Percentiles rank a stretch among this genome's conserved stretches.
phyloP scores from a whole-genome alignment of 2,329 filamentous ascomycete species.

The Alternaria consortialis region DNA sequence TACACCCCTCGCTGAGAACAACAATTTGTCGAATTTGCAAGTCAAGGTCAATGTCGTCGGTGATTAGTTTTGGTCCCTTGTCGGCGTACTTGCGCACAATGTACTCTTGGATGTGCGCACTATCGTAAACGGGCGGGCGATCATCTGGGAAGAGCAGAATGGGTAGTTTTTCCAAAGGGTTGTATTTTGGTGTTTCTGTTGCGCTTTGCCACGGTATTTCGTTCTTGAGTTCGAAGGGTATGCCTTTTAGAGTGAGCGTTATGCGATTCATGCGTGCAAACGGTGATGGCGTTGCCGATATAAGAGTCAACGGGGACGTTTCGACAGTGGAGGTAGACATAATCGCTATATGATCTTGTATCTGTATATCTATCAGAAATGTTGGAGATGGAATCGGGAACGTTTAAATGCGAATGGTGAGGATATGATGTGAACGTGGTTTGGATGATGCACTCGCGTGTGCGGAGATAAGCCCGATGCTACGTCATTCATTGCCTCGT shows the following conservation, averaged over 20 bases:
- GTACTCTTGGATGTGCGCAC: constrained; percentile 28
- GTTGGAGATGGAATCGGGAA: background rate
- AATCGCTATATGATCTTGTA: background rate
- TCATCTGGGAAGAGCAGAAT: constrained; percentile 44
- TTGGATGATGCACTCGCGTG: constrained; percentile 4
- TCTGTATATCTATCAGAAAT: background rate
- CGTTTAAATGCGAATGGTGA: background rate
- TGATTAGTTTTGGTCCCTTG: constrained; percentile 16
- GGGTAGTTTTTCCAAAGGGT: constrained; percentile 54
- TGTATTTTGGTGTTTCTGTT: constrained; percentile 52
- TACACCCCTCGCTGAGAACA: constrained; percentile 21
- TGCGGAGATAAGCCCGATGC: constrained; percentile 6
- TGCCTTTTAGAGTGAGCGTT: constrained; percentile 49
- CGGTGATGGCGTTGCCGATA: constrained; percentile 50
- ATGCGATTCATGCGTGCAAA: constrained; percentile 56
- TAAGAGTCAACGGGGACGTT: constrained; percentile 22
- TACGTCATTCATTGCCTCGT: constrained; percentile 6
- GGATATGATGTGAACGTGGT: background rate
- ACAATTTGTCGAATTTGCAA: constrained; percentile 26
- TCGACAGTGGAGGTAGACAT: background rate
- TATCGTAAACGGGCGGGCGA: constrained; percentile 24
- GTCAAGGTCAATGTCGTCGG: constrained; percentile 16
- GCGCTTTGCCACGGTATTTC: constrained; percentile 56
- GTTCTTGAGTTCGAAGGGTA: constrained; percentile 53
- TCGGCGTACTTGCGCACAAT: constrained; percentile 26